Evolutionary conservation across 176 grass and related monocot genomes (phyloP), one percentile per base, ranked within the genome.

Genomic region (Avena insularis): DNA sequence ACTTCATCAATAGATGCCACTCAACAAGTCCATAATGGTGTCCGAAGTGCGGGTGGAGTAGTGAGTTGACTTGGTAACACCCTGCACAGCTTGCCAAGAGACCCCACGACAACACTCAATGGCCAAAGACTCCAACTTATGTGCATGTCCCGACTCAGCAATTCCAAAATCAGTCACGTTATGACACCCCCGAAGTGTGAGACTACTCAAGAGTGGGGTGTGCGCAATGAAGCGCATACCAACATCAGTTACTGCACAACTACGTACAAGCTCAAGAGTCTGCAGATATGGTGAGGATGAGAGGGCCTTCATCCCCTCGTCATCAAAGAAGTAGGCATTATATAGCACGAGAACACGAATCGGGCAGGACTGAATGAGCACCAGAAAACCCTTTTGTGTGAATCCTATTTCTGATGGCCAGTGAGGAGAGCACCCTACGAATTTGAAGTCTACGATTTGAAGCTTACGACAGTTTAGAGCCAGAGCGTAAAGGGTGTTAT

Each of bases 61-160:
- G 53, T 56, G 53, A 17, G 17, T 17, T 20, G 55, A 57, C 55
- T 57, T 57, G 55, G 55, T 8, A 57, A 75, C 46, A 75, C 21
- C 3, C 21, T 75, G 46, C 21, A 6, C 12, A 29, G 46, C 71
- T 75, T 75, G 12, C 71, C 4, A 2, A 27, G 71, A 75, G n/a
- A 75, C 2, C 71, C 0, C 2, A 4, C 21, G 10, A 75, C 71
- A 75, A 75, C 0, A 9, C 21, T 75, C 71, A 16, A 75, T 51
- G 71, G 50, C 71, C 71, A 75, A 75, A 15, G 71, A 75, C 21
- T 50, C 71, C 9, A 75, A 75, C 71, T 51, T 75, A 9, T 29
- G 71, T 75, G 46, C 71, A 75, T 6, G 3, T 29, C 2, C 12
- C 12, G 51, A 46, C 29, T 75, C 71, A 50, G 46, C 46, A 46